Evolutionary conservation across 2,329 filamentous ascomycete species (phyloP), one percentile per base, ranked within the genome.

Genomic region (Exserohilum rostratum): DNA sequence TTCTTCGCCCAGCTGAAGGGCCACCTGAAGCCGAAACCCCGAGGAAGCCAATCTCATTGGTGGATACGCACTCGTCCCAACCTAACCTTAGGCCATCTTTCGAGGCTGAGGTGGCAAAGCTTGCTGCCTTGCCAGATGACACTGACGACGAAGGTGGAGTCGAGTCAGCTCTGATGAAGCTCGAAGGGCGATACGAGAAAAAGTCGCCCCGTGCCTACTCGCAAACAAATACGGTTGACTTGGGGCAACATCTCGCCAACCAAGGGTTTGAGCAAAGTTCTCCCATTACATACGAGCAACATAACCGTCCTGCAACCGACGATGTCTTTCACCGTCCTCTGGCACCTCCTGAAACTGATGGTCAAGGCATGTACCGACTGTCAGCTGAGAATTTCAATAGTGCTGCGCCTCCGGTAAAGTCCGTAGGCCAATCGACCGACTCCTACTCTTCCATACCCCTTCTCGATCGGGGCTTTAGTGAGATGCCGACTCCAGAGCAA

Each of bases 101-200:
- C 64, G 91, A 98, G 73, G 88, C 85, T 2, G 92, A 96, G 66
- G 91, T 96, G 1, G 87, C 93, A 55, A 90, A 90, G 65, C 85
- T 99, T 49, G 91, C 93, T 2, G 87, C 90, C 50, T 90, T 98
- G 22, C 91, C 93, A 0, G 93, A 97, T 68, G 91, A 96, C 57
- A 88, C 89, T 40, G 90, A 78, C 18, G 79, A 79, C 40, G 79
- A 96, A 68, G 91, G 91, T 6, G 93, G 93, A 11, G 87, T 98
- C 22, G 95, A 98, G 70, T 92, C 93, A n/a, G 91, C 95, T 0
- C 75, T 99, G 46, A 77, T 93, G 65, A 99, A 98, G 68, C 82
- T 99, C 0, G 95, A 99, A 77, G 95, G 95, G 9, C 93, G 86
- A 63, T 95, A 88, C 64, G 83, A 88, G 69, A 87, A 82, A 63